Percentiles rank a stretch among this genome's conserved stretches.
These are phyloP conservation scores for Dothistroma pini DNA, from an alignment of 2,329 filamentous ascomycete genomes.

Conservation along the genomic window DNA sequence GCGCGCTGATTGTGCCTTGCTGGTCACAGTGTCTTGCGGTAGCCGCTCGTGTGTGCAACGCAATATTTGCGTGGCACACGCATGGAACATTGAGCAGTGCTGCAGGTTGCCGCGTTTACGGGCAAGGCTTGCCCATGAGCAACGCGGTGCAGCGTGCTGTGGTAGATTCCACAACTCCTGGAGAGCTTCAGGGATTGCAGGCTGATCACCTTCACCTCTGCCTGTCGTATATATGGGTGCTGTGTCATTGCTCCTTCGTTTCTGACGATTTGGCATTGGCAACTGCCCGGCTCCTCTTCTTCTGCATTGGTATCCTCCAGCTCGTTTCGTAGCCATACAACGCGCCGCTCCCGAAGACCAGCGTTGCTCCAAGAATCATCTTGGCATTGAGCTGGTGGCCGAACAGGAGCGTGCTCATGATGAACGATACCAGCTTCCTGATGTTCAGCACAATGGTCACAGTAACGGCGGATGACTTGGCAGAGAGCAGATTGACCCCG, in stretches of 20 bases:
- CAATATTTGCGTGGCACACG: background rate
- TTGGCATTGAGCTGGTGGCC: conserved; percentile 74
- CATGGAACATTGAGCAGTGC: background rate
- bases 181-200: background rate
- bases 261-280: conserved; percentile 4
- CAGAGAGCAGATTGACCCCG: conserved; percentile 89
- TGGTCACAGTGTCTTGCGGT: background rate
- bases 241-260: conserved; percentile 4
- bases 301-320: conserved; percentile 41
- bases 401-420: conserved; percentile 91
- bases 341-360: conserved; percentile 89
- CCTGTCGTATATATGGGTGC: background rate
- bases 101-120: background rate
- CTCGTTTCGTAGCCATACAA: conserved; percentile 76
- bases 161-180: background rate
- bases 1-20: background rate
- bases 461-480: conserved; percentile 83
- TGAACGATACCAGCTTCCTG: conserved; percentile 83
- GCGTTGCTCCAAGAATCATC: conserved; percentile 73
- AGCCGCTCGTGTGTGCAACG: background rate
- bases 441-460: conserved; percentile 97
- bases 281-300: background rate
- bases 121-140: background rate
- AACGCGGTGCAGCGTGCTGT: background rate
- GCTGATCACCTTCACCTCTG: background rate